Conservation (phyloP, 176 grass and related monocot genomes). For the Oryza longistaminata region DNA sequence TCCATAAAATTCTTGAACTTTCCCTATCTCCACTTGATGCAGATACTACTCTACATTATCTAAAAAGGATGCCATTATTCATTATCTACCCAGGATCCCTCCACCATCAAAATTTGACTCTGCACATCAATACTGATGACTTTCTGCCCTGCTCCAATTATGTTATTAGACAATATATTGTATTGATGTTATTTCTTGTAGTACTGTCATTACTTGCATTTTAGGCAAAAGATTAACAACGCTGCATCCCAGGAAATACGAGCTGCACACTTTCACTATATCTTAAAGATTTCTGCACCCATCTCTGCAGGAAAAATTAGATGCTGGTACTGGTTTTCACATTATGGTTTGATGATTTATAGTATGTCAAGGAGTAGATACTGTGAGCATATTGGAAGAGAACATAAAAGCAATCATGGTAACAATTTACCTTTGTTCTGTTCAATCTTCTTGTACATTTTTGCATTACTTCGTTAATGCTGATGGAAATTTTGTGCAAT, state of each 20-base stretch:
- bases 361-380: conserved; percentile 88
- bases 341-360: conserved; percentile 79
- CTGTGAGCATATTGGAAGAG: conserved; percentile 92
- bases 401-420: conserved; percentile 99
- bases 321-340: conserved; percentile 91
- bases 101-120: background rate
- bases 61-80: background rate
- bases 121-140: background rate
- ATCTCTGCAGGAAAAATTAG: conserved; percentile 73
- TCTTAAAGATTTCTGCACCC: conserved; percentile 22
- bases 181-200: background rate
- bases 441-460: background rate
- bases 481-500: background rate
- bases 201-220: conserved; percentile 1
- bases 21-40: background rate
- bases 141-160: too few species aligned
- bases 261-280: conserved; percentile 5
- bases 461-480: background rate
- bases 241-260: conserved; percentile 10
- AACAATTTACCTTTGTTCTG: conserved; percentile 17
- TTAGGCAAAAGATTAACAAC: conserved; percentile 2
- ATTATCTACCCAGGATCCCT: background rate
- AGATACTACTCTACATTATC: too few species aligned
- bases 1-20: background rate
- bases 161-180: background rate